Base-by-base conservation (phyloP, 805 yeast species). In the Nadsonia fulvescens region DNA sequence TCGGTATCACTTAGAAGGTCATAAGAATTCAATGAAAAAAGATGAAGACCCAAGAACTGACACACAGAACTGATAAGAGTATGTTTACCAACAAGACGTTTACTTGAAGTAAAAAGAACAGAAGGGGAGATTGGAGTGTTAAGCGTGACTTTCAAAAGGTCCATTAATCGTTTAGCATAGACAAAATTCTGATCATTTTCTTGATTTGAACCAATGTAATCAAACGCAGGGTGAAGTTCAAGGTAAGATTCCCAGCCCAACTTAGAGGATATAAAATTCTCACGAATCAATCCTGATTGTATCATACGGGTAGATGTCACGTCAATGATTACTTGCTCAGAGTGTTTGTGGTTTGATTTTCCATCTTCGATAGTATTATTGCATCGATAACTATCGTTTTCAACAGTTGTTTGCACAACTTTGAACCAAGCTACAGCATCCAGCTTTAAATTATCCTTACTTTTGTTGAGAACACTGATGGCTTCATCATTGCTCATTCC, bases 401-500 rank as follows among this genome's bases (percentile, higher is more conserved):
- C n/a, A n/a, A n/a, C n/a, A n/a, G n/a, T n/a, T n/a, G n/a, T n/a
- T n/a, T n/a, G n/a, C n/a, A n/a, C n/a, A n/a, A 86, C 63, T 37
- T 65, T 66, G 48, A 82, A 86, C 94, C 94, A 86, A 0, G 82
- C 92, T 11, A 83, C 62, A 0, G 66, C 55, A 43, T 82, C 79
- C 1, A 77, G 69, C 12, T 57, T 58, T 0, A 78, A 79, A 3
- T 53, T 47, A 0, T 82, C 81, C 2, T 66, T 49, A 4, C 58
- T 51, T 11, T 27, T 25, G 18, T 22, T 24, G 10, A 22, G 25
- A 15, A 20, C 20, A 9, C 15, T 23, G 2, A 32, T 37, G 33
- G 36, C 36, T 8, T 31, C 47, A 17, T 30, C 32, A 10, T 21
- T 36, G n/a, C 34, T 29, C 12, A 32, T 27, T 14, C 18, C 21